Evolutionary conservation across 768 basidiomycete genomes (phyloP), one percentile per base, ranked within the genome.

Genomic region (Fomitopsis serialis): DNA sequence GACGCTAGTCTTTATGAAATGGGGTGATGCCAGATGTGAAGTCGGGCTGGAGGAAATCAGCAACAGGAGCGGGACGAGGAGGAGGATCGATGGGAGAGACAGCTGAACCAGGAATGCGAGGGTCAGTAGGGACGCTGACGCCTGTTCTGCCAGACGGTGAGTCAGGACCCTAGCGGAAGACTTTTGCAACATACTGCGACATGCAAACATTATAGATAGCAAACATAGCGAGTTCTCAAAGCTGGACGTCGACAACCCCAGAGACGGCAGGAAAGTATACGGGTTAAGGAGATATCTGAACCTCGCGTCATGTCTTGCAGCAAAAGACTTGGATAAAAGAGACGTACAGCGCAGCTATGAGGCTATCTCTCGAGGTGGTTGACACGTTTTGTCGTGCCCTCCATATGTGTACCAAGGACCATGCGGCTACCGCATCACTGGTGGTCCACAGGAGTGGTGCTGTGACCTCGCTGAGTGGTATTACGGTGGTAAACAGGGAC

Each of bases 281-380:
- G 97, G 97, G 60, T 98, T 97, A 47, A 96, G 68, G 19, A 97
- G 79, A 69, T 87, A 95, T 44, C 93, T 97, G 60, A n/a, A n/a
- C n/a, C n/a, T n/a, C 48, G 37, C 50, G 23, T 60, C 42, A 65
- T 47, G 23, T 9, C 35, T 17, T 45, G 37, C 19, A 54, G 47
- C 27, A 40, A 40, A 19, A 24, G 37, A 8, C 15, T 6, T 22
- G 45, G 15, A 40, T 13, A 4, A 15, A 25, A 17, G 44, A 25
- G 24, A 75, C 87, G 58, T 62, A 93, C 91, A 79, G 68, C 7
- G 82, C 75, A 17, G 80, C 84, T 27, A 95, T 74, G 47, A 90
- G 66, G 13, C 71, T 67, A 57, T 87, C 86, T 67, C 85, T 75
- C 35, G 72, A 55, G 52, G 73, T 78, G 48, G 70, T 69, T 34